phyloP scores from a whole-genome alignment of 192 early-diverging fungal genomes.

The Entophlyctis luteolus region DNA sequence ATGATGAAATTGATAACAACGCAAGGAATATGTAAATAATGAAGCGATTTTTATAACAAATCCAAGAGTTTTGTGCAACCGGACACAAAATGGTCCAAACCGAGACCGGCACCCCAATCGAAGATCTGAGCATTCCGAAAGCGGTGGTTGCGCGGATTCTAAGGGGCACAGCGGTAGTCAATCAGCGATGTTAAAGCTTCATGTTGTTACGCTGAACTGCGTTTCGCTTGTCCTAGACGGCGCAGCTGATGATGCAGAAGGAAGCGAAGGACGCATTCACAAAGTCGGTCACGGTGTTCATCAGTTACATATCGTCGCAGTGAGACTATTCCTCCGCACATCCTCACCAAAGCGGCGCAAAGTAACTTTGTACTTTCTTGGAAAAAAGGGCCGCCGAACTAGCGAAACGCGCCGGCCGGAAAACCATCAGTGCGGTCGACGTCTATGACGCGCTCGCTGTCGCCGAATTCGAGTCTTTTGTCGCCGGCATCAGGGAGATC shows the following conservation, averaged over 20 bases:
- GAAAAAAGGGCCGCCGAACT: neutral
- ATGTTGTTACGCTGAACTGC: too few species aligned
- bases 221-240: too few species aligned
- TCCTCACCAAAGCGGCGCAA: too few species aligned
- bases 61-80: too few species aligned
- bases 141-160: conserved; percentile 8
- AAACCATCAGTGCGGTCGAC: conserved; percentile 16
- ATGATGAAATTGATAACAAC: too few species aligned
- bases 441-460: conserved; percentile 5
- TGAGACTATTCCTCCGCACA: neutral
- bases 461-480: conserved; percentile 2
- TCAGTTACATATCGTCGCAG: conserved; percentile 16
- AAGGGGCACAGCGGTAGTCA: neutral
- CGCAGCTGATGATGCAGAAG: neutral
- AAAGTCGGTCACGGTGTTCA: conserved; percentile 14
- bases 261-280: conserved; percentile 13
- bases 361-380: neutral
- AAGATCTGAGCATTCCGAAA: conserved; percentile 16
- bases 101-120: conserved; percentile 10
- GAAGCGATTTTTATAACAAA: too few species aligned
- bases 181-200: neutral
- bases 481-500: neutral
- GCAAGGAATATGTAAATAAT: too few species aligned
- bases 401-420: neutral
- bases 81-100: too few species aligned